Base-by-base conservation (phyloP, 2,329 filamentous ascomycete species). In the Acarospora socialis region DNA sequence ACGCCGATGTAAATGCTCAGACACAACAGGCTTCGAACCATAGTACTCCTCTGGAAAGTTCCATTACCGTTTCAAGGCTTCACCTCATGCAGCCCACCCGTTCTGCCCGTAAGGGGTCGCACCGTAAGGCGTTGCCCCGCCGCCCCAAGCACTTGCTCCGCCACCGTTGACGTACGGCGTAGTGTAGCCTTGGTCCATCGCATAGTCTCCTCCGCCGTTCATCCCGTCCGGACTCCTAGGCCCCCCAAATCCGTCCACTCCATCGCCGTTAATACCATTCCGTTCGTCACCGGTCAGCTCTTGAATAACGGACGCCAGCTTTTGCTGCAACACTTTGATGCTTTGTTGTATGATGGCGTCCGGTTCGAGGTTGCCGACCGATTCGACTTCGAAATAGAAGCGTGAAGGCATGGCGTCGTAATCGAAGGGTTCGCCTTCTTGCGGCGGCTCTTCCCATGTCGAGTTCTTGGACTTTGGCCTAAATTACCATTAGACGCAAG, bases 301-400 rank as follows among this genome's bases (percentile, higher is more conserved):
- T 68, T 65, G 43, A 78, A 93, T 77, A 22, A 94, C 70, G 3
- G 67, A 68, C 2, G 86, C 90, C 21, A 98, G 71, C 60, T 98
- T 98, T 44, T 79, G 72, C 54, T 95, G 90, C 34, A 98, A 63
- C 17, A 83, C 78, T 41, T 79, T 75, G 54, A 98, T 92, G 20
- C 84, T 86, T 47, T 83, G 75, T 46, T 86, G 77, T 31, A 98
- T 74, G 45, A 95, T 90, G 40, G 74, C 70, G 49, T 98, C 87
- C 0, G 90, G 87, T 18, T 90, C 81, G 38, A 95, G 72, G 46
- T 77, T 81, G 21, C 90, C 90, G 21, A 81, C 77, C 28, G 80
- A 78, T 56, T 98, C 90, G 28, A 98, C 78, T 50, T 94, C 84
- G 49, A 87, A 80, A 64, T 94, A 98, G 65, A 94, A 98, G 43